Evolutionary conservation across 1,139 yeast species (phyloP).

Genomic region (Blastobotrys elegans): DNA sequence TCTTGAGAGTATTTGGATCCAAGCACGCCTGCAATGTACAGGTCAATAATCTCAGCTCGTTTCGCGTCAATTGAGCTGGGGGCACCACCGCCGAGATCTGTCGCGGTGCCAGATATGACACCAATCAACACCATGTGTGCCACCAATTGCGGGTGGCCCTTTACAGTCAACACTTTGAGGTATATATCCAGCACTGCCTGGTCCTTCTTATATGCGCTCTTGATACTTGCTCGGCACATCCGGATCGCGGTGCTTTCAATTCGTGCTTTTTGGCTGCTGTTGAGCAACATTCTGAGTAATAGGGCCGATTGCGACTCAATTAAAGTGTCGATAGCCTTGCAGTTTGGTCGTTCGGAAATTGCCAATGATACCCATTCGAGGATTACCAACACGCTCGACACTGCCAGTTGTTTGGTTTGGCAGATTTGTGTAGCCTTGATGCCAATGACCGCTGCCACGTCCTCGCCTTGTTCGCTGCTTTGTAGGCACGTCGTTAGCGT

Average conservation of each 20-base stretch:
- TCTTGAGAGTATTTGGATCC: conserved; percentile 29
- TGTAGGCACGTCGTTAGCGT: conserved; percentile 7
- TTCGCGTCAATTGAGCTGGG: conserved; percentile 19
- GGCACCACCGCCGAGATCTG: conserved; percentile 25
- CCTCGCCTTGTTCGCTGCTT: conserved; percentile 14
- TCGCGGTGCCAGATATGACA: conserved; percentile 29
- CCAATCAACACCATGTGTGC: conserved; percentile 23
- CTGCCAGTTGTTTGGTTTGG: conserved; percentile 37
- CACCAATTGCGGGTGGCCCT: conserved; percentile 18
- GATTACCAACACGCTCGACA: conserved; percentile 51
- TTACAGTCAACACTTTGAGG: conserved; percentile 19
- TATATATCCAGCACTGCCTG: conserved; percentile 19
- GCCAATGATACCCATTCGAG: conserved; percentile 51
- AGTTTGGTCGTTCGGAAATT: conserved; percentile 23
- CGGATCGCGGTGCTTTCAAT: conserved; percentile 29
- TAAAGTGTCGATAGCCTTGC: conserved; percentile 17
- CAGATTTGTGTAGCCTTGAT: conserved; percentile 18
- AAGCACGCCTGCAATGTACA: conserved; percentile 29
- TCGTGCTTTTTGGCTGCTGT: conserved; percentile 21
- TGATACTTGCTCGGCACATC: conserved; percentile 25
- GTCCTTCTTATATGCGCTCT: conserved; percentile 13
- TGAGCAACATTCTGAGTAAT: conserved; percentile 23
- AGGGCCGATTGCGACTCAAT: conserved; percentile 26
- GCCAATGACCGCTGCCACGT: conserved; percentile 39
- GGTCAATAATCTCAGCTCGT: conserved; percentile 22